Base-by-base conservation (phyloP, 2,329 filamentous ascomycete genomes). In the Aspergillus felis region DNA sequence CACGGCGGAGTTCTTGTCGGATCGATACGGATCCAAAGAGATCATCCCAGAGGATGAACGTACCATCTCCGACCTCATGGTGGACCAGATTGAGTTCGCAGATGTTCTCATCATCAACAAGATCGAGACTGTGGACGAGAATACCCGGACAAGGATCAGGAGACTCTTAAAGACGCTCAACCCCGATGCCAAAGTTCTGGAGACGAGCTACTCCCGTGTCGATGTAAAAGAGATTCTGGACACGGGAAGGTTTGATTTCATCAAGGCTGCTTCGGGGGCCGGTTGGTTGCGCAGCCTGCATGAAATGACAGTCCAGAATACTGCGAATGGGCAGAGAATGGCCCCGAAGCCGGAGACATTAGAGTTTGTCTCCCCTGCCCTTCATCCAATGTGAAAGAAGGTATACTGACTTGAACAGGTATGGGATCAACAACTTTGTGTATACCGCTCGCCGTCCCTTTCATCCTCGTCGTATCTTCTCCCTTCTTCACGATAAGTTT, bases 31-130 rank as follows among this genome's bases (percentile, higher is more conserved):
- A 1, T 71, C 78, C 12, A 80, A 86, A 4, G 85, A 87, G 28
- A 83, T 87, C 1, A 78, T 83, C 4, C 70, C 83, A 0, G 88
- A 91, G 62, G 88, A 91, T 58, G 87, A 91, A 62, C 78, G 88
- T 0, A 90, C 87, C 0, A 87, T 91, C 2, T 89, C 87, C 0
- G 87, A 91, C 62, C 79, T 91, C 0, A 88, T 90, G 81, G 87
- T 89, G 0, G 88, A 91, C 63, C 88, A 91, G 66, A 88, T 91
- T 58, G 88, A 91, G 71, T 91, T 91, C 64, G 87, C 88, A 0
- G 87, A 91, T 62, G 87, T 90, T 6, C 81, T 91, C 14, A 79
- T 90, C 3, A 74, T 90, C 22, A 91, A 91, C 74, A 91, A 91
- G 71, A 77, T 83, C 5, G 87, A 90, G 59, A 82, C 85, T 58